Evolutionary conservation across 2,329 filamentous ascomycete genomes (phyloP).

Genomic region (Hysterium pulicare): DNA sequence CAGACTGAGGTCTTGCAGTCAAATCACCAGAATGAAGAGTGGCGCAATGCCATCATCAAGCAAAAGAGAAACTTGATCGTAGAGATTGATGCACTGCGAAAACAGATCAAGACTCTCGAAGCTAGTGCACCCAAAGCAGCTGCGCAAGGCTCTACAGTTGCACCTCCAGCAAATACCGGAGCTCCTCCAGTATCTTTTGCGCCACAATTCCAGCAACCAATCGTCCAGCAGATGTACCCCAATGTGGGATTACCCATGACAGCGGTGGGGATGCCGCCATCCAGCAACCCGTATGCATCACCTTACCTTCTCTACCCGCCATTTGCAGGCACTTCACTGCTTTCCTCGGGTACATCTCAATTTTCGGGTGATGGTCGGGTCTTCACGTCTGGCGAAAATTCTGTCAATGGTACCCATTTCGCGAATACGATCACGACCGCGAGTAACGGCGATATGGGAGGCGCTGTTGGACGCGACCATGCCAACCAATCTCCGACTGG

Average conservation of each 20-base stretch:
- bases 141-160: conserved; percentile 8
- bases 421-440: background rate
- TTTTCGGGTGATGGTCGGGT: conserved; percentile 15
- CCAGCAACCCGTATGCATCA: conserved; percentile 13
- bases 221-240: conserved; percentile 22
- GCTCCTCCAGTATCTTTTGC: conserved; percentile 16
- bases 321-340: conserved; percentile 19
- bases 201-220: conserved; percentile 23
- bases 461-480: conserved; percentile 9
- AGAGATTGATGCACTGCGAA: conserved; percentile 34
- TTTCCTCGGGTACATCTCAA: conserved; percentile 16
- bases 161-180: conserved; percentile 8
- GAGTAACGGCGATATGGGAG: conserved; percentile 11
- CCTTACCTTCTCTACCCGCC: conserved; percentile 25
- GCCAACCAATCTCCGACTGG: conserved; percentile 13
- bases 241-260: conserved; percentile 5
- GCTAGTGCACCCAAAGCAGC: conserved; percentile 1
- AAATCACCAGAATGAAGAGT: conserved; percentile 27
- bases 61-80: conserved; percentile 35
- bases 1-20: conserved; percentile 36
- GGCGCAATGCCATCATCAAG: conserved; percentile 32
- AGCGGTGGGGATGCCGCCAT: conserved; percentile 5
- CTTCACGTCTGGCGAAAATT: conserved; percentile 6
- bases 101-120: conserved; percentile 29
- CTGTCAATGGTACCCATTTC: conserved; percentile 1